These are phyloP conservation scores for Hymenoscyphus albidus DNA, from an alignment of 2,329 filamentous ascomycete species.

Conservation along the genomic window DNA sequence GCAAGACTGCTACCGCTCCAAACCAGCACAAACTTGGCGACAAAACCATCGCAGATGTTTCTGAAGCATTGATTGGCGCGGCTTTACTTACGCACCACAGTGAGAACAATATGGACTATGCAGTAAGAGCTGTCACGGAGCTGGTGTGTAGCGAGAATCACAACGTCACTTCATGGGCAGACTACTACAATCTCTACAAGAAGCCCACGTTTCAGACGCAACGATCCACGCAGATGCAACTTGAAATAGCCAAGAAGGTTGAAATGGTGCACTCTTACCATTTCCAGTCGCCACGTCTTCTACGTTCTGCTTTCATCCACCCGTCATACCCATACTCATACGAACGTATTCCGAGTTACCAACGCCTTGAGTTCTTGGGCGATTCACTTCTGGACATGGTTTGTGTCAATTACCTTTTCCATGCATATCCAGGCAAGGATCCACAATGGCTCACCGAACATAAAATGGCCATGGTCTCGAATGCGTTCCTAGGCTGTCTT, in stretches of 20 bases:
- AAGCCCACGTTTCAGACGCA: conserved; percentile 68
- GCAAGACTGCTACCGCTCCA: conserved; percentile 58
- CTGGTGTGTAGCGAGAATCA: conserved; percentile 70
- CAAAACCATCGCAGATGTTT: conserved; percentile 92
- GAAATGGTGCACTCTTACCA: conserved; percentile 53
- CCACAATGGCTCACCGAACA: conserved; percentile 98
- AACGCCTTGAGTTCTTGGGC: conserved; percentile 87
- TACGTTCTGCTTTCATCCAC: conserved; percentile 84
- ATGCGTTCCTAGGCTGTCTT: conserved; percentile 84
- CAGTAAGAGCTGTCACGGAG: conserved; percentile 60
- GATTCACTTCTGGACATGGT: conserved; percentile 85
- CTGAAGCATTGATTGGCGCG: conserved; percentile 89
- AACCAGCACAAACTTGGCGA: conserved; percentile 68
- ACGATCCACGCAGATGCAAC: conserved; percentile 60
- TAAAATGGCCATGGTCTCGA: conserved; percentile 99
- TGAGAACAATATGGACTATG: conserved; percentile 49
- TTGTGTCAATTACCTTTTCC: conserved; percentile 78
- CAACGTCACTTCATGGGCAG: conserved; percentile 61
- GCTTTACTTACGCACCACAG: conserved; percentile 54
- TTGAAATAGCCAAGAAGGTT: conserved; percentile 63
- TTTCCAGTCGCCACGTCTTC: conserved; percentile 72
- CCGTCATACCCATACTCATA: conserved; percentile 73
- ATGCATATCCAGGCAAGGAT: conserved; percentile 70
- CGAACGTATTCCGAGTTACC: conserved; percentile 81
- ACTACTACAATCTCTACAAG: conserved; percentile 68